phyloP scores from a whole-genome alignment of 2,329 filamentous ascomycete species.

The Acrocalymma vagum region DNA sequence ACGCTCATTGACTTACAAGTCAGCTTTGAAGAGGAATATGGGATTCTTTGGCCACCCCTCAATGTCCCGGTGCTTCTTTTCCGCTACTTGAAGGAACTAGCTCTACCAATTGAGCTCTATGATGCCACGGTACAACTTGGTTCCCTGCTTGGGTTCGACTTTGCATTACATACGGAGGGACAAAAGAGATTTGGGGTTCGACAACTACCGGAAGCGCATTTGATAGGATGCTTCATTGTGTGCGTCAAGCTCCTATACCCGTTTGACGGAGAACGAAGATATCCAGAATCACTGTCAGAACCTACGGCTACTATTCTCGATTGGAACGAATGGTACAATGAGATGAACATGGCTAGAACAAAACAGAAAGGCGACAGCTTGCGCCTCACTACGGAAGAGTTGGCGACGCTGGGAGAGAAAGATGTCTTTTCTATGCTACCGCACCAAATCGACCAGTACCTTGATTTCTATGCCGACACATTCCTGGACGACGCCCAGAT shows the following conservation, averaged over 20 bases:
- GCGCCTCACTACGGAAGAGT: constrained; percentile 50
- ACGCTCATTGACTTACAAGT: constrained; percentile 68
- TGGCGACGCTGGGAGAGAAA: constrained; percentile 65
- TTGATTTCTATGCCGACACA: constrained; percentile 77
- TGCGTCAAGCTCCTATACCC: constrained; percentile 83
- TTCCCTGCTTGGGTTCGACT: constrained; percentile 60
- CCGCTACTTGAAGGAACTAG: constrained; percentile 74
- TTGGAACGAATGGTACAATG: constrained; percentile 73
- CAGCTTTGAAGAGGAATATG: constrained; percentile 73
- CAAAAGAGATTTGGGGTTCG: constrained; percentile 28
- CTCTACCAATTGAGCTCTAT: constrained; percentile 77
- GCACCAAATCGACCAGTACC: constrained; percentile 74
- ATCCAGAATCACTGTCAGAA: constrained; percentile 61
- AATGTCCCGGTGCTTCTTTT: constrained; percentile 75
- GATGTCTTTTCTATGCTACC: constrained; percentile 70
- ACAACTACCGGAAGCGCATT: constrained; percentile 72
- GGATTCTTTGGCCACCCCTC: constrained; percentile 74
- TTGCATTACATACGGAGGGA: constrained; percentile 61
- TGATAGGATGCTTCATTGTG: constrained; percentile 76
- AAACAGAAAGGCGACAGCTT: constrained; percentile 9
- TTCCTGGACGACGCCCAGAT: constrained; percentile 62
- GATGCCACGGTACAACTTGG: constrained; percentile 66
- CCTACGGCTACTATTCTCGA: constrained; percentile 69
- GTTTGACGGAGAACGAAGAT: constrained; percentile 67
- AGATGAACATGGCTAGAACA: constrained; percentile 14